A percentile compares a stretch with the other conserved stretches of the same genome.
Evolutionary conservation across 305 asterid species (phyloP).

Genomic region (Stenogyne calaminthoides): DNA sequence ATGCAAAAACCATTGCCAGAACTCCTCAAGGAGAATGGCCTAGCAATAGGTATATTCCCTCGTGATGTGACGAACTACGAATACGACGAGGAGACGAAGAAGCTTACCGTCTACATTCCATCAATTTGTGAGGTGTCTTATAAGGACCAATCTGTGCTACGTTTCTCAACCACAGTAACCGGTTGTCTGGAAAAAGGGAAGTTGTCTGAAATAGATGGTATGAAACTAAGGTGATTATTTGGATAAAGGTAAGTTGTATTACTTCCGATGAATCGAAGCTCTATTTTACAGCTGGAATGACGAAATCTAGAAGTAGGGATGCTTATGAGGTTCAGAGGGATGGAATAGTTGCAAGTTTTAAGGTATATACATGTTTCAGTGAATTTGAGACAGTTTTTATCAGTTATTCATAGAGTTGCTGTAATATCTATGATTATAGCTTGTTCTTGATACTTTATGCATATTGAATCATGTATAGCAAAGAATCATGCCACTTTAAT

Average conservation of each 20-base stretch:
- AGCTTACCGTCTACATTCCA: slow-evolving; percentile 59
- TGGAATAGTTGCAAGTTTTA: slow-evolving; percentile 45
- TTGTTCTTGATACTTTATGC: neutral
- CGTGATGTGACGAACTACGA: slow-evolving; percentile 79
- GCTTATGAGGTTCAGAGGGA: slow-evolving; percentile 48
- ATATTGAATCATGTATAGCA: neutral
- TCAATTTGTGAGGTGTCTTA: slow-evolving; percentile 70
- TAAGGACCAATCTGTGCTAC: slow-evolving; percentile 66
- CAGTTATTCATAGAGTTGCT: neutral
- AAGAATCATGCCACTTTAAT: too few relatives aligned
- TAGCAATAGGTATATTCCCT: slow-evolving; percentile 79
- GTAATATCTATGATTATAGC: neutral
- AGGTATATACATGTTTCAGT: neutral
- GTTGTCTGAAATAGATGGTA: slow-evolving; percentile 67
- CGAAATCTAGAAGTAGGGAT: slow-evolving; percentile 43
- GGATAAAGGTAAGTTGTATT: slow-evolving; percentile 57
- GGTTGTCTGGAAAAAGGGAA: slow-evolving; percentile 77
- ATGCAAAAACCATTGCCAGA: slow-evolving; percentile 69
- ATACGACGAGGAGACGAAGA: slow-evolving; percentile 66
- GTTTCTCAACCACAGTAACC: slow-evolving; percentile 54
- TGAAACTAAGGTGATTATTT: slow-evolving; percentile 70
- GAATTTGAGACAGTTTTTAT: neutral
- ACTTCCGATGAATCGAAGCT: slow-evolving; percentile 43
- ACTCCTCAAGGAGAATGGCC: slow-evolving; percentile 66
- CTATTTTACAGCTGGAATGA: slow-evolving; percentile 44